Percentiles rank a stretch among this genome's conserved stretches.
Conservation (phyloP, 805 yeast genomes). For the Kluyveromyces lactis region DNA sequence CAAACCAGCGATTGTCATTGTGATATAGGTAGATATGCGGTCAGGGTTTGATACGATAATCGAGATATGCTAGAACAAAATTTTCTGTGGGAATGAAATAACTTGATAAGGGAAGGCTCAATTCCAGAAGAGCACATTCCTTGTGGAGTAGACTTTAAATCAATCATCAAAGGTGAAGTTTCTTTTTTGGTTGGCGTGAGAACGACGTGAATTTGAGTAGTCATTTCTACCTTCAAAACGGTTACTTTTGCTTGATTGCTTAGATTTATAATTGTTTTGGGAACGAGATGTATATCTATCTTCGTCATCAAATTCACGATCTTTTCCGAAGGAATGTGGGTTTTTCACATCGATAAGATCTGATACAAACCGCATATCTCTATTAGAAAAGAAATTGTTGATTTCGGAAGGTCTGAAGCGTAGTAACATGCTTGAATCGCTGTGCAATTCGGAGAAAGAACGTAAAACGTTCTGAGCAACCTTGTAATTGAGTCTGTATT, state of each 20-base stretch:
- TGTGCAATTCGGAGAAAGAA: slow-evolving; percentile 18
- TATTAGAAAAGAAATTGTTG: slow-evolving; percentile 10
- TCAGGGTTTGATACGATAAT: no score
- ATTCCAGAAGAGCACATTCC: no score
- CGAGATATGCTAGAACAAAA: no score
- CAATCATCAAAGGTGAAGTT: background rate
- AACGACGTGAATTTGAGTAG: background rate
- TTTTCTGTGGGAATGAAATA: no score
- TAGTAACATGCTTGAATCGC: slow-evolving; percentile 18
- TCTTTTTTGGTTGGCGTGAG: background rate
- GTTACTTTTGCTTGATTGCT: background rate
- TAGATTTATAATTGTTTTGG: background rate
- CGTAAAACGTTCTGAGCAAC: slow-evolving; percentile 18
- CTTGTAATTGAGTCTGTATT: slow-evolving; percentile 24
- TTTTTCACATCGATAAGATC: background rate
- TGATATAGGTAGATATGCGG: no score
- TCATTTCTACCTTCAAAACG: slow-evolving; percentile 1
- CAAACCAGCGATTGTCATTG: no score
- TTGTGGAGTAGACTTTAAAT: background rate
- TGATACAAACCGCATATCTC: slow-evolving; percentile 2
- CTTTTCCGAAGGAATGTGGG: background rate
- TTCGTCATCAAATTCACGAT: background rate
- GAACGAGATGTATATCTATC: background rate
- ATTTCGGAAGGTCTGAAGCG: slow-evolving; percentile 5
- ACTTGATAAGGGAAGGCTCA: no score